phyloP scores from a whole-genome alignment of 2,329 filamentous ascomycete species.

The Clonostachys rhizophaga region DNA sequence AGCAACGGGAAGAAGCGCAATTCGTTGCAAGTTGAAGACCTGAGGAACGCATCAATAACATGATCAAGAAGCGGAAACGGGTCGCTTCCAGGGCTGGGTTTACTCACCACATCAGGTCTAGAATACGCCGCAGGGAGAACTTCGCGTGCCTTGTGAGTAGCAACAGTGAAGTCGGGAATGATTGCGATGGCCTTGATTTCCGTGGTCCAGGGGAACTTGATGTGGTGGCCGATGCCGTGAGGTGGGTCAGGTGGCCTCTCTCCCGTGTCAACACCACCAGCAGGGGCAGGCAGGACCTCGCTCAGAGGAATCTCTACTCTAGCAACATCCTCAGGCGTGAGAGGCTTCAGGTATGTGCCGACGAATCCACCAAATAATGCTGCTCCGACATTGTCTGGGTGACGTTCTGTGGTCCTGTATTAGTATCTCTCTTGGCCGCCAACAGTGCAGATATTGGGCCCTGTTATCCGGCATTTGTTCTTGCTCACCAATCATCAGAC shows the following conservation, averaged over 20 bases:
- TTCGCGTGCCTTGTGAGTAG: constrained; percentile 85
- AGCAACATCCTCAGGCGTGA: constrained; percentile 83
- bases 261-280: constrained; percentile 88
- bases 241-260: constrained; percentile 84
- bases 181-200: constrained; percentile 97
- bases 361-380: constrained; percentile 96
- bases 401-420: constrained; percentile 54
- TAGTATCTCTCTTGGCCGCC: background rate
- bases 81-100: background rate
- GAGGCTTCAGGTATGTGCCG: constrained; percentile 90
- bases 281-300: constrained; percentile 86
- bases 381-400: constrained; percentile 92
- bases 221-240: constrained; percentile 88
- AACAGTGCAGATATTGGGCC: background rate
- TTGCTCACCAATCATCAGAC: constrained; percentile 81
- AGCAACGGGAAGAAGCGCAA: constrained; percentile 84
- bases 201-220: constrained; percentile 88
- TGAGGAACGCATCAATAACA: constrained; percentile 15
- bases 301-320: constrained; percentile 90
- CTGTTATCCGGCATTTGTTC: background rate
- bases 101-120: constrained; percentile 73
- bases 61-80: background rate
- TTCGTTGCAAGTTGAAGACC: constrained; percentile 90
- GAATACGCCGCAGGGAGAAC: constrained; percentile 80
- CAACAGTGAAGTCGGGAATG: constrained; percentile 91